These are phyloP conservation scores for Wallacemonas collosoma DNA, from an alignment of 208 protist species.

Conservation along the genomic window DNA sequence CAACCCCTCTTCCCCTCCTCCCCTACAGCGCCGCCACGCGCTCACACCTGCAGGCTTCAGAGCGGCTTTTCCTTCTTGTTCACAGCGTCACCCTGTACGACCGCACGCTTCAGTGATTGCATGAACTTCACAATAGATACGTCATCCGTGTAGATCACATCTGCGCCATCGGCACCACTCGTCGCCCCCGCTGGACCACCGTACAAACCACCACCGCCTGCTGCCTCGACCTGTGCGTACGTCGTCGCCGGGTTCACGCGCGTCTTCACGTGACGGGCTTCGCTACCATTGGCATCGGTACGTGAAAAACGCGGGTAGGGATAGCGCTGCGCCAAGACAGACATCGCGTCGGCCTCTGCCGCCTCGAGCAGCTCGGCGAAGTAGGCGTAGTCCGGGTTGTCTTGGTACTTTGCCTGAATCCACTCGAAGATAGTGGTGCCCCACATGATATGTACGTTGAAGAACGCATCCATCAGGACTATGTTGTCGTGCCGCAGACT, in stretches of 20 bases:
- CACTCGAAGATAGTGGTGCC: slow-evolving; percentile 95
- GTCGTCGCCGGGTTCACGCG: slow-evolving; percentile 82
- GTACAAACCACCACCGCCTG: not conserved
- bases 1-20: not conserved
- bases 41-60: not conserved
- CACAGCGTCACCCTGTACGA: slow-evolving; percentile 30
- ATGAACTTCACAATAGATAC: slow-evolving; percentile 81
- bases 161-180: slow-evolving; percentile 30
- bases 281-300: slow-evolving; percentile 81
- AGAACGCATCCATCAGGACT: slow-evolving; percentile 99
- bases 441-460: slow-evolving; percentile 98
- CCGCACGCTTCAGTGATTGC: slow-evolving; percentile 73
- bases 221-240: slow-evolving; percentile 37
- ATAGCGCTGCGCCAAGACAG: slow-evolving; percentile 55
- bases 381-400: slow-evolving; percentile 86
- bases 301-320: slow-evolving; percentile 88
- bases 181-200: slow-evolving; percentile 9
- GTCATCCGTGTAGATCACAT: slow-evolving; percentile 87
- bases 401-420: slow-evolving; percentile 93
- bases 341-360: slow-evolving; percentile 68
- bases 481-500: slow-evolving; percentile 93
- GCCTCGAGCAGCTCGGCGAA: slow-evolving; percentile 74
- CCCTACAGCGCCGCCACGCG: not conserved
- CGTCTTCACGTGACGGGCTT: slow-evolving; percentile 88
- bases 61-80: slow-evolving; percentile 6